Percentiles rank a stretch among this genome's conserved stretches.
Conservation (phyloP, 78 protist species). For the Dictyostelium intermedium region DNA sequence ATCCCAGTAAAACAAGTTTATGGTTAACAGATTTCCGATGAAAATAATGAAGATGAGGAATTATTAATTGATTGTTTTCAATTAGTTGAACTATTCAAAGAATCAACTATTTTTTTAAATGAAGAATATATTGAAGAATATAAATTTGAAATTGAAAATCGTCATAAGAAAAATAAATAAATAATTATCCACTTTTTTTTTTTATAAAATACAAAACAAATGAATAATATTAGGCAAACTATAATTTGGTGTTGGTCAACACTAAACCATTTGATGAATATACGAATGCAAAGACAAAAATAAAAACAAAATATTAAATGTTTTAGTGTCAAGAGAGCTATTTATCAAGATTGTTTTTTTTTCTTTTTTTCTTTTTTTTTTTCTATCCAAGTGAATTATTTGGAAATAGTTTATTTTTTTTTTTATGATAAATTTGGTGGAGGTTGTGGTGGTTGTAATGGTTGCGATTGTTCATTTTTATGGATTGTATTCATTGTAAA, state of each 20-base stretch:
- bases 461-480: constrained; percentile 19
- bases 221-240: too few relatives aligned
- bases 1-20: neutral
- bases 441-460: neutral
- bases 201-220: too few relatives aligned
- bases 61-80: neutral
- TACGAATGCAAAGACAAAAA: too few relatives aligned
- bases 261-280: too few relatives aligned
- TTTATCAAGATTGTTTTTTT: too few relatives aligned
- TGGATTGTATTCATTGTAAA: constrained; percentile 66
- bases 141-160: neutral
- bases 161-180: too few relatives aligned
- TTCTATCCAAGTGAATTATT: too few relatives aligned
- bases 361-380: too few relatives aligned
- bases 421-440: neutral
- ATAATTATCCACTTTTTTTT: too few relatives aligned
- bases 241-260: too few relatives aligned
- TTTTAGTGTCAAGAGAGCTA: too few relatives aligned
- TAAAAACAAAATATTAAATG: too few relatives aligned
- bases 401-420: neutral
- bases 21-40: neutral
- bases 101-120: neutral
- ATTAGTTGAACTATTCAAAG: neutral
- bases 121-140: neutral
- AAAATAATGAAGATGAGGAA: neutral